Base-by-base conservation (phyloP, 805 yeast species). In the Limtongia smithiae region DNA sequence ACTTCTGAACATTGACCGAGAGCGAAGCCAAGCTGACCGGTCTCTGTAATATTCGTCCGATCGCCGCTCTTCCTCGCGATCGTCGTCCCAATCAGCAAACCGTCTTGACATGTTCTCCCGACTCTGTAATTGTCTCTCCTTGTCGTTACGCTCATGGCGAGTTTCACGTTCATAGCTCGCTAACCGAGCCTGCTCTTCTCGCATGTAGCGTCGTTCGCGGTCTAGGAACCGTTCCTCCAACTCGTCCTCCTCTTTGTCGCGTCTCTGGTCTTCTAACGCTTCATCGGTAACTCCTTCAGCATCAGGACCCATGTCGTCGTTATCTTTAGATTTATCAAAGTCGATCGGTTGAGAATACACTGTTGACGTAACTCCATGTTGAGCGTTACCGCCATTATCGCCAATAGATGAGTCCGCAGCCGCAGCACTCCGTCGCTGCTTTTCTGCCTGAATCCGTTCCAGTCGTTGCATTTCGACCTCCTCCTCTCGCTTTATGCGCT, bases 11-110 rank as follows among this genome's bases (percentile, higher is more conserved):
- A 36, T 44, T 9, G 46, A 44, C 27, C 62, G 44, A 25, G 31
- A 32, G 9, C 52, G 44, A 11, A 47, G 14, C 62, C 62, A 59
- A 1, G 53, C 46, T 4, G 54, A 48, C 14, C 49, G 48, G 37
- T 59, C 62, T 12, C 46, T 41, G 35, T 60, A 60, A 39, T 60
- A 60, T 30, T 53, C 59, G 9, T 50, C 60, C 17, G 20, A 28
- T 4, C 52, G 39, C 25, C 37, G 27, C 18, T 46, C 47, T 8
- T 43, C 57, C 40, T 54, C 60, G 14, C 22, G 38, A 3, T 54
- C 60, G 31, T 60, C 63, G 37, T 60, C 58, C 46, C 51, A 60
- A 20, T 51, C 54, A 2, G 51, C 54, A 15, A 51, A 41, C 22
- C 45, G 46, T 20, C 34, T 42, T 9, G 52, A 41, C 41, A 40